Conservation (phyloP, 257 asterid species). For the Voacanga thouarsii region DNA sequence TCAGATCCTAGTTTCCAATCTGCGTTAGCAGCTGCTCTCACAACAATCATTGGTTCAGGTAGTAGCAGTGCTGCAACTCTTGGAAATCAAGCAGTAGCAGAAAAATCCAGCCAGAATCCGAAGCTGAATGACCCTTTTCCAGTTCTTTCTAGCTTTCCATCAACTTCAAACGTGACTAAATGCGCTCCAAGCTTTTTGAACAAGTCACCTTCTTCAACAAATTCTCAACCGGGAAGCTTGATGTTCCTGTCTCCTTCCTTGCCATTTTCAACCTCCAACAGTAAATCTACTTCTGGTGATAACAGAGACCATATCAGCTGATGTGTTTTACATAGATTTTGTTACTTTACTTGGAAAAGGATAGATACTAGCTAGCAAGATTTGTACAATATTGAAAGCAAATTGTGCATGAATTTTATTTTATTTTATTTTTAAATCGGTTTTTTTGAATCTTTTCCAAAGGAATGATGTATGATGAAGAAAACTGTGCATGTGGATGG, state of each 20-base stretch:
- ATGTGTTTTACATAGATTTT: neutral
- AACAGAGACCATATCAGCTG: slow-evolving; percentile 20
- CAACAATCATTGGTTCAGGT: slow-evolving; percentile 58
- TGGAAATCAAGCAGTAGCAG: slow-evolving; percentile 26
- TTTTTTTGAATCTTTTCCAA: neutral
- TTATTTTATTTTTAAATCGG: neutral
- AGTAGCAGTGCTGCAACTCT: slow-evolving; percentile 10
- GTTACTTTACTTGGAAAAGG: neutral
- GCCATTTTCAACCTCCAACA: slow-evolving; percentile 22
- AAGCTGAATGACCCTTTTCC: slow-evolving; percentile 41
- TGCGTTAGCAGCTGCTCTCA: slow-evolving; percentile 81
- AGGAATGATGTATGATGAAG: slow-evolving; percentile 11
- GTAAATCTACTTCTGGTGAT: slow-evolving; percentile 34
- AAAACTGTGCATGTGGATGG: slow-evolving; percentile 11
- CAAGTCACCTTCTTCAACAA: slow-evolving; percentile 18
- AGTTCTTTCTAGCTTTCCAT: slow-evolving; percentile 42
- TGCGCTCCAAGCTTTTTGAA: slow-evolving; percentile 26
- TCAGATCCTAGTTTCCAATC: slow-evolving; percentile 86
- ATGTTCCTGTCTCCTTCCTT: slow-evolving; percentile 21
- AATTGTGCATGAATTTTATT: neutral
- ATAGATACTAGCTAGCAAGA: neutral
- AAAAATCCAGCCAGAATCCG: slow-evolving; percentile 28
- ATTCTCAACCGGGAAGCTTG: slow-evolving; percentile 32
- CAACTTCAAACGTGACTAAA: slow-evolving; percentile 45
- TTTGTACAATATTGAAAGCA: neutral